Evolutionary conservation across 345 rosid species (phyloP), one percentile per base, ranked within the genome.

Genomic region (Citrus hindsii): DNA sequence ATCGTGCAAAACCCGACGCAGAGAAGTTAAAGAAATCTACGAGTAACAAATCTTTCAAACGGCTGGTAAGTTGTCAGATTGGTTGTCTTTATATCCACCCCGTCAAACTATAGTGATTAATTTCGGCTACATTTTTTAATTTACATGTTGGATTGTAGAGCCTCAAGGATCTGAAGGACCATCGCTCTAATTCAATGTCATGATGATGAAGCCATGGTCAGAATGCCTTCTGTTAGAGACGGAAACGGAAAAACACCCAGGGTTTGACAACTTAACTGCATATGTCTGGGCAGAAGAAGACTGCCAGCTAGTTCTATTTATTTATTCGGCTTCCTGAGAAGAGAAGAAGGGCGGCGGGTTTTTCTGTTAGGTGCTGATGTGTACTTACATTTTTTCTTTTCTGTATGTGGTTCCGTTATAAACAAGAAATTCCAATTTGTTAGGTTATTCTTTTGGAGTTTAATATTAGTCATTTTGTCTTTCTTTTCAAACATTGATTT

Each of bases 1-100:
- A 86, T 79, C 89, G 89, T 73, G 94, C 96, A 55, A 92, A 88
- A 89, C 88, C 91, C 4, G 92, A 89, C 67, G 73, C 60, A 25
- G 89, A 88, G 71, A 86, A 79, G 79, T 81, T 88, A 40, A 80
- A 73, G 77, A 83, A 80, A 51, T 56, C 82, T 9, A 76, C 82
- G 73, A 85, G 79, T 75, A 88, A 74, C 83, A 86, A 84, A 79
- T 92, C 94, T 75, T 90, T 90, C 83, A 90, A 90, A 76, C 84
- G 92, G 53, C 84, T 90, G 88, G 94, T 90, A 84, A 53, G 90
- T 82, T 48, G 18, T 48, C 3, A 64, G 69, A 79, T 77, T 51
- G 42, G 48, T 67, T 12, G n/a, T 37, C 35, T n/a, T 24, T 63
- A 22, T 38, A 69, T 27, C 37, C 74, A 69, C 33, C 37, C 76